phyloP scores from a whole-genome alignment of 2,329 filamentous ascomycete genomes.

The Colletotrichum musicola region DNA sequence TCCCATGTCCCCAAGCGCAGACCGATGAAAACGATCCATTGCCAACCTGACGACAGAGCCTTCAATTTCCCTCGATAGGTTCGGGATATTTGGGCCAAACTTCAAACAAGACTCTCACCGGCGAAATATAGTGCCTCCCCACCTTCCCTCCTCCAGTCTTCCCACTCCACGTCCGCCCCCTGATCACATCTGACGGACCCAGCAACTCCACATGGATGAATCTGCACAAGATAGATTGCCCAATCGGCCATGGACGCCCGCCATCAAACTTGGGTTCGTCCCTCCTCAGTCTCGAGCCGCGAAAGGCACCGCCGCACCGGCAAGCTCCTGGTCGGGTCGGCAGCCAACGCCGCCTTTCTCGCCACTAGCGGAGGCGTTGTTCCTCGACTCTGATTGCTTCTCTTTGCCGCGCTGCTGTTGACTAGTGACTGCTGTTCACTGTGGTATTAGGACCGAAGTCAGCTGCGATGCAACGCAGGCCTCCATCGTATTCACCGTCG shows the following conservation, averaged over 20 bases:
- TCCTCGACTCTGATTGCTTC: slow-evolving; percentile 25
- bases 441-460: not conserved
- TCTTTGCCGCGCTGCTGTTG: slow-evolving; percentile 22
- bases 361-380: not conserved
- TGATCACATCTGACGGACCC: slow-evolving; percentile 24
- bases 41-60: slow-evolving; percentile 29
- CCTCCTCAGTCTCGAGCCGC: slow-evolving; percentile 5
- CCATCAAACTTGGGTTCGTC: slow-evolving; percentile 13
- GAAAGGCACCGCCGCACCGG: slow-evolving; percentile 1
- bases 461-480: not conserved
- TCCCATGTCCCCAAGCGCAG: slow-evolving; percentile 3
- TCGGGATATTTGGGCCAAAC: slow-evolving; percentile 35
- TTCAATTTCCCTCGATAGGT: slow-evolving; percentile 36
- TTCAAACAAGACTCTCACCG: slow-evolving; percentile 36
- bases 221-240: slow-evolving; percentile 34
- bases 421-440: not conserved
- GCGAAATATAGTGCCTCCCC: slow-evolving; percentile 35
- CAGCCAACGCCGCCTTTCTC: not conserved
- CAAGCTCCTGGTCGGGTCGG: slow-evolving; percentile 2
- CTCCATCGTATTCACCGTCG: slow-evolving; percentile 24
- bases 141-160: slow-evolving; percentile 22
- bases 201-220: slow-evolving; percentile 34
- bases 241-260: slow-evolving; percentile 26
- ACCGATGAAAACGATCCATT: slow-evolving; percentile 27
- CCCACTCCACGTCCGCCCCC: slow-evolving; percentile 19